Percentiles rank a stretch among this genome's conserved stretches.
Evolutionary conservation across 768 basidiomycete genomes (phyloP).

Genomic region (Macrolepiota albuminosa): DNA sequence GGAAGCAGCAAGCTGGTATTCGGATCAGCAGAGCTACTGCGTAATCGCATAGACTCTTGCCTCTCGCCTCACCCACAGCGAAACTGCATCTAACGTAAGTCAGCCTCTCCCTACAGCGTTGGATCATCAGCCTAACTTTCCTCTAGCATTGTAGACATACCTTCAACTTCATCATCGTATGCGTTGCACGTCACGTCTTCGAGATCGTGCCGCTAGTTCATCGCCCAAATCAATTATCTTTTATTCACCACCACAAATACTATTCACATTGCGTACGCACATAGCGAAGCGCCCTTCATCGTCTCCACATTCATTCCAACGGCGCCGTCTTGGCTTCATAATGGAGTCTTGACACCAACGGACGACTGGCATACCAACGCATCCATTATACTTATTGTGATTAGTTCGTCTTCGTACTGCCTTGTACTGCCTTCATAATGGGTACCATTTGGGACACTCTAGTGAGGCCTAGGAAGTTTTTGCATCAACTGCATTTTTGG

Average conservation of each 20-base stretch:
- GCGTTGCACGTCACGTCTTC: too few relatives aligned
- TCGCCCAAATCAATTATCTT: too few relatives aligned
- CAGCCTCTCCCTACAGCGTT: background rate
- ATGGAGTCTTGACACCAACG: too few relatives aligned
- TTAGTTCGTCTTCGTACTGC: too few relatives aligned
- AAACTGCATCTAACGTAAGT: background rate
- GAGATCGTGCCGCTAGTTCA: background rate
- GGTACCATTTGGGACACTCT: too few relatives aligned
- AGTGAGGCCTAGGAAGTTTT: too few relatives aligned
- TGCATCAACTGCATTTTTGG: too few relatives aligned
- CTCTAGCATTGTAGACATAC: background rate
- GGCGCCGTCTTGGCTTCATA: too few relatives aligned
- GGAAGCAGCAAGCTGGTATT: background rate
- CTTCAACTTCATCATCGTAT: background rate
- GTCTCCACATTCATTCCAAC: background rate
- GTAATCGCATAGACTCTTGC: background rate
- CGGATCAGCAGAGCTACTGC: background rate
- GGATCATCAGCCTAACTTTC: background rate
- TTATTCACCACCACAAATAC: background rate
- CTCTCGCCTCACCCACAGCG: background rate
- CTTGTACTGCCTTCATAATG: background rate
- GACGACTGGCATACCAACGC: too few relatives aligned
- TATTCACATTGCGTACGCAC: background rate
- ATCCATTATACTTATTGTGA: too few relatives aligned
- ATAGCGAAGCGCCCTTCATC: background rate